Percentiles rank a stretch among this genome's conserved stretches.
Conservation (phyloP, 2,329 filamentous ascomycete species). For the Stachybotrys elegans region DNA sequence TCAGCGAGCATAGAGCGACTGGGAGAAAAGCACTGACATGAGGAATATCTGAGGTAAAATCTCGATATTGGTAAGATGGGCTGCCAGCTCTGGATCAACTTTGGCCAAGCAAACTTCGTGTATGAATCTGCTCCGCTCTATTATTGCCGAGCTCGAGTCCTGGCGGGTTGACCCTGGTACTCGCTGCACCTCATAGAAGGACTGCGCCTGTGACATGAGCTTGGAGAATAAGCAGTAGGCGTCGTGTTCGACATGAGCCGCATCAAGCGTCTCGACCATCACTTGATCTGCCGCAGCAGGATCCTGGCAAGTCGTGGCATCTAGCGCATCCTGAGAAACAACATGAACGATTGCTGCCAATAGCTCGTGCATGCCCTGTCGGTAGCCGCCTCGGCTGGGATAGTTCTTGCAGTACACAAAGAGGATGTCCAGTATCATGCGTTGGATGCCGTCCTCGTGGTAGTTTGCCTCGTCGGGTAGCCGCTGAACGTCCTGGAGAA, state of each 20-base stretch:
- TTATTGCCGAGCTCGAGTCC: constrained; percentile 54
- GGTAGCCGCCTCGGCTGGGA: constrained; percentile 77
- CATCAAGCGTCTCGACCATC: constrained; percentile 65
- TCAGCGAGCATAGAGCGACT: background rate
- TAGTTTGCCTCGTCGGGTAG: constrained; percentile 92
- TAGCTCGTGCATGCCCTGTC: constrained; percentile 98
- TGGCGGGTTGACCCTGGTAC: constrained; percentile 9
- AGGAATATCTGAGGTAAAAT: constrained; percentile 95
- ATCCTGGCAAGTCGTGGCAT: constrained; percentile 33
- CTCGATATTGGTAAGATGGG: constrained; percentile 76
- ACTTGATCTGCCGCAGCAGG: constrained; percentile 37
- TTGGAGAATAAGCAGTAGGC: constrained; percentile 79
- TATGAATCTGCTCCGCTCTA: constrained; percentile 79
- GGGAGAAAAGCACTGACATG: constrained; percentile 54
- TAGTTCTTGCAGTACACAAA: constrained; percentile 96
- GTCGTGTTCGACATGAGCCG: constrained; percentile 79
- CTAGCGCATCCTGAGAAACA: constrained; percentile 74
- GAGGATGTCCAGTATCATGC: constrained; percentile 78
- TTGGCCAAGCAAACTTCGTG: constrained; percentile 76
- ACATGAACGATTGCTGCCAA: constrained; percentile 85
- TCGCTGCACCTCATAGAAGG: constrained; percentile 69
- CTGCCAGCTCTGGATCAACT: constrained; percentile 76
- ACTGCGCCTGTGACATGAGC: constrained; percentile 82
- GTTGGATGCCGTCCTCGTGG: constrained; percentile 71
- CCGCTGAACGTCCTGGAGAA: constrained; percentile 88